Base-by-base conservation (phyloP, 306 rosid species). In the Citrullus mucosospermus region DNA sequence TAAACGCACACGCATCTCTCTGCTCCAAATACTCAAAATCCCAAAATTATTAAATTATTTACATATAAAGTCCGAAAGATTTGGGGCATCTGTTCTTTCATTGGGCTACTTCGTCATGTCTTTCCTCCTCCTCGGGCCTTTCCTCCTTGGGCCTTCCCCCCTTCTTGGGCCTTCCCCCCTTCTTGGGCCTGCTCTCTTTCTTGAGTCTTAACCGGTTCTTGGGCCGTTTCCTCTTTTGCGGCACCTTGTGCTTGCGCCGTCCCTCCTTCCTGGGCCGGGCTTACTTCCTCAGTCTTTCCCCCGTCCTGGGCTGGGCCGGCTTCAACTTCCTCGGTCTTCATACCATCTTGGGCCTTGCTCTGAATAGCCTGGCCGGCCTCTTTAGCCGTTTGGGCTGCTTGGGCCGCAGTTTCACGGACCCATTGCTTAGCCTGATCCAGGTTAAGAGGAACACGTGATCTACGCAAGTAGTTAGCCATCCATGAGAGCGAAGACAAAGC, bases 401-500 rank as follows among this genome's bases (percentile, higher is more conserved):
- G 79, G 22, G 77, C 82, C 6, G 77, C 85, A 3, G 80, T 55
- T 9, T 84, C 87, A 46, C 63, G 80, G 8, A 60, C 48, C 7
- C 46, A 75, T n/a, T 60, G 74, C 84, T 81, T 87, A 2, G 79
- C 87, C 17, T 78, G 75, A 8, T 78, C 75, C 5, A 65, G 12
- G 43, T 60, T 80, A 3, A 82, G 83, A 57, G 85, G 79, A 39
- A 69, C 25, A n/a, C 65, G 72, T 0, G 85, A 16, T 17, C 57
- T 80, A 17, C 86, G 87, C 51, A 86, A 68, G 57, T 62, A 69
- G 57, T 77, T 63, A 6, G 79, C 85, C 39, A 86, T 28, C 90
- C 90, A 90, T 0, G 89, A 82, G 9, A 90, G 85, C 0, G 92
- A 83, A 5, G 91, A 88, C 1, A 90, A 30, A 0, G 88, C 86